Base-by-base conservation (phyloP, 441 rosid species). In the Viola pubescens region DNA sequence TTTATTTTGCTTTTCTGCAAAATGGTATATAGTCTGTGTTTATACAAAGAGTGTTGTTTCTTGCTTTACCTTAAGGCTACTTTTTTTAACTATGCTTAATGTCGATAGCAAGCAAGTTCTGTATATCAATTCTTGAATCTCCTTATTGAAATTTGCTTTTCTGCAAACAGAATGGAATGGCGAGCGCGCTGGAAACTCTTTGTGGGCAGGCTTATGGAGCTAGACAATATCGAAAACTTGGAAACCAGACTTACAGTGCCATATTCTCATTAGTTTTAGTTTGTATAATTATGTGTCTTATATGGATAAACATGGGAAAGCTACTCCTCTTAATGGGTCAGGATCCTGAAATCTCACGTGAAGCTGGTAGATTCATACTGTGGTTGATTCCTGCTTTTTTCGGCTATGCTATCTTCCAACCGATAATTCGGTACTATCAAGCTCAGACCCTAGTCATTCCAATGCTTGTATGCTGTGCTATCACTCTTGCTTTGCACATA, bases 141-240 rank as follows among this genome's bases (percentile, higher is more conserved):
- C 34, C 34, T 26, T 26, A 2, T 26, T 26, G 34, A 26, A 26
- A 26, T 26, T 26, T 26, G 34, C 34, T 26, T 26, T 26, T 26
- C 34, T 26, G 34, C 34, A 26, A 26, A 26, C 34, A 26, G 34
- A 26, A 26, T 26, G 34, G 34, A 26, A 26, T 26, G 34, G 34
- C 34, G 34, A 26, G 34, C 34, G 34, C 34, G 34, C 34, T 26
- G 34, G 34, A 92, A 67, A 92, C 95, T 16, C 62, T 89, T 2
- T 76, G 87, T 64, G 97, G 97, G 0, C 96, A 87, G 84, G 86
- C 89, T 16, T 74, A 80, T 62, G 96, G 98, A 73, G 97, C 97
- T 49, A 59, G 74, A 40, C 86, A 87, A 38, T 85, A 69, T 48
- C 64, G 56, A 13, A 89, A 70, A 71, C 70, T 92, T 16, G 89